These are phyloP conservation scores for Conringia planisiliqua DNA, from an alignment of 345 rosid species.

Conservation along the genomic window DNA sequence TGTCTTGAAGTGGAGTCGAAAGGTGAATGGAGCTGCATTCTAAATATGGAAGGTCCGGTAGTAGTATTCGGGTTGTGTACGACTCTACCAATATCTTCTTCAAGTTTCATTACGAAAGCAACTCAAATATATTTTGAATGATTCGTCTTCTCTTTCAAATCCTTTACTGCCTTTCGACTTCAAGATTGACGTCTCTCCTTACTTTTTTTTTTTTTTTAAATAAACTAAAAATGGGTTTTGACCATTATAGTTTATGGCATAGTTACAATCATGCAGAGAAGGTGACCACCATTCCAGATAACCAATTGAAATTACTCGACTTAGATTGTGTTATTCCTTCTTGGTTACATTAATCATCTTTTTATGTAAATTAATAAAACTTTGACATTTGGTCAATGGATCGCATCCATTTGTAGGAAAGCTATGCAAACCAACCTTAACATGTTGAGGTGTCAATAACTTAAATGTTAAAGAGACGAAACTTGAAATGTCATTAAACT, in stretches of 20 bases:
- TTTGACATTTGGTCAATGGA: neutral
- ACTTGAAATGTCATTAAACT: neutral
- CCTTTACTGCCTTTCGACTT: constrained; percentile 12
- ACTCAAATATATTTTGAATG: neutral
- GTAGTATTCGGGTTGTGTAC: constrained; percentile 23
- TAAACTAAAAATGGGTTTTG: neutral
- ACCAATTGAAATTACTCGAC: neutral
- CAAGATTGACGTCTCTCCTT: constrained; percentile 12
- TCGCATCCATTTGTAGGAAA: neutral
- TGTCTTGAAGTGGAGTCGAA: constrained; percentile 25
- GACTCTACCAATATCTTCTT: constrained; percentile 21
- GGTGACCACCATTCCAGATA: neutral
- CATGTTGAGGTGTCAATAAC: neutral
- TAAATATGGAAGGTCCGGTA: constrained; percentile 22
- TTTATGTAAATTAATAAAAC: neutral
- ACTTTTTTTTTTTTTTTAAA: neutral
- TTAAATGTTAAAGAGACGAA: neutral
- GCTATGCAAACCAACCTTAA: neutral
- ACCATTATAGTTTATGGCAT: neutral
- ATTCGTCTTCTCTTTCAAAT: neutral
- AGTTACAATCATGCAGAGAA: neutral
- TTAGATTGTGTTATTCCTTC: neutral
- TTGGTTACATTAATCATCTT: too few relatives aligned
- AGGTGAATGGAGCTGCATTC: constrained; percentile 19
- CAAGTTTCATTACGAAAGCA: constrained; percentile 2